A percentile compares a stretch with the other conserved stretches of the same genome.
phyloP scores from a whole-genome alignment of 2,329 filamentous ascomycete species.

The Eutypella sp. region DNA sequence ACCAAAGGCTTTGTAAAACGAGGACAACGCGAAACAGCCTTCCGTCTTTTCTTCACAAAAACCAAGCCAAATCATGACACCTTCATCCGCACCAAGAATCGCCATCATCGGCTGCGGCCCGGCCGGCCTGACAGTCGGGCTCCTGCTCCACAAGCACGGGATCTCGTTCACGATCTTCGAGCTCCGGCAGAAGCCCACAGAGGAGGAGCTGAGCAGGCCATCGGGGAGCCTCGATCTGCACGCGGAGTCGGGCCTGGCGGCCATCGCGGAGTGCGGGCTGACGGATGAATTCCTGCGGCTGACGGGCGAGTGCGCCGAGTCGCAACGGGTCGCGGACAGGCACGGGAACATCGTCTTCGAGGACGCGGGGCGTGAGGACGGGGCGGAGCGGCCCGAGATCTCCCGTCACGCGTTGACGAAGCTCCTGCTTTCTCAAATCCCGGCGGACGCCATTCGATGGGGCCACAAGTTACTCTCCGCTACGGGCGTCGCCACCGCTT shows the following conservation, averaged over 20 bases:
- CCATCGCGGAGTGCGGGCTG: conserved; percentile 39
- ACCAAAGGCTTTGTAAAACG: too few species aligned
- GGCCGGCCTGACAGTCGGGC: conserved; percentile 41
- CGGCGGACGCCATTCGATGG: conserved; percentile 33
- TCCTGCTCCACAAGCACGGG: conserved; percentile 36
- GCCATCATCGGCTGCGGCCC: conserved; percentile 44
- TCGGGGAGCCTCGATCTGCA: conserved; percentile 47
- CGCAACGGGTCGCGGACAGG: conserved; percentile 30
- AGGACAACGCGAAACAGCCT: too few species aligned
- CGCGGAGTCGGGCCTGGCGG: conserved; percentile 37
- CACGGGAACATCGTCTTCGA: conserved; percentile 19
- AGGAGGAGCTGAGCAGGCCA: conserved; percentile 19
- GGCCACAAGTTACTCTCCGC: conserved; percentile 27
- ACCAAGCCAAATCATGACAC: too few species aligned
- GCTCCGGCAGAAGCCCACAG: conserved; percentile 23
- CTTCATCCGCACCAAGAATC: conserved; percentile 20
- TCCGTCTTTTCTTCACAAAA: too few species aligned
- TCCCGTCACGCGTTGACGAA: conserved; percentile 29
- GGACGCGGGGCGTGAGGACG: conserved; percentile 9
- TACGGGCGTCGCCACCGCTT: conserved; percentile 5
- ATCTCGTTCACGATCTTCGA: conserved; percentile 33
- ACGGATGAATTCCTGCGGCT: conserved; percentile 36
- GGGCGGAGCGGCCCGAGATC: conserved; percentile 31
- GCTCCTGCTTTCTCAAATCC: conserved; percentile 28
- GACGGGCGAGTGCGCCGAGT: conserved; percentile 38